Conservation (phyloP, 1,284 basidiomycete genomes). For the Moesziomyces sp. region DNA sequence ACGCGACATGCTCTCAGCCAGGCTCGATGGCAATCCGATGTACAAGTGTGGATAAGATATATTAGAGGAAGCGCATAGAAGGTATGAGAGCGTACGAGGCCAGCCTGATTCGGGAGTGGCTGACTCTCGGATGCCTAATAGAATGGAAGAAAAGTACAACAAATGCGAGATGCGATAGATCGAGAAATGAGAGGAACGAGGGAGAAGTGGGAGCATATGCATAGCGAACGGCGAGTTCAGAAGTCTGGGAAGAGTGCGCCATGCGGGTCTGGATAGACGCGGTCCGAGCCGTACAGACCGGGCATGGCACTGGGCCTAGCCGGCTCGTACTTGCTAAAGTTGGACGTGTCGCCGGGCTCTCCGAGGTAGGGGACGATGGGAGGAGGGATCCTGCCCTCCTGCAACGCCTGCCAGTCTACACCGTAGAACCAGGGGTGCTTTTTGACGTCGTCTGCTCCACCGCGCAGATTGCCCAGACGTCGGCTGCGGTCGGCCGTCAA, state of each 20-base stretch:
- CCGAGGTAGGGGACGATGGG: conserved; percentile 71
- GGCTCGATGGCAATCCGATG: too few species aligned
- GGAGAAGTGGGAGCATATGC: conserved; percentile 2
- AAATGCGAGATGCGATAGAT: conserved; percentile 11
- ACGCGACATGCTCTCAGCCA: too few species aligned
- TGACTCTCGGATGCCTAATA: background rate
- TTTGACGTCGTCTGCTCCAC: conserved; percentile 71
- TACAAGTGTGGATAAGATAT: background rate
- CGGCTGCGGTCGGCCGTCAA: conserved; percentile 70
- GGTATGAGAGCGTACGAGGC: background rate
- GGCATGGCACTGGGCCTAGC: conserved; percentile 32
- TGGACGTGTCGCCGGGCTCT: conserved; percentile 73
- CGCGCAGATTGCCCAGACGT: conserved; percentile 70
- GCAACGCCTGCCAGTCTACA: conserved; percentile 70
- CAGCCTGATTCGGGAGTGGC: background rate
- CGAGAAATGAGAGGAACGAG: background rate
- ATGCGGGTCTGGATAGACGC: conserved; percentile 10
- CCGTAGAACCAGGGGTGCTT: conserved; percentile 70
- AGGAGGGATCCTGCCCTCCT: conserved; percentile 69
- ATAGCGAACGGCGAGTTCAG: conserved; percentile 1
- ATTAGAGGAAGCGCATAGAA: background rate
- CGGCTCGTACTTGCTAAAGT: conserved; percentile 49
- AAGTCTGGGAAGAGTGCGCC: conserved; percentile 36
- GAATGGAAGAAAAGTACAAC: conserved; percentile 1
- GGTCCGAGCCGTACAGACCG: conserved; percentile 29